Base-by-base conservation (phyloP, 306 rosid genomes). In the Hippophae rhamnoides region DNA sequence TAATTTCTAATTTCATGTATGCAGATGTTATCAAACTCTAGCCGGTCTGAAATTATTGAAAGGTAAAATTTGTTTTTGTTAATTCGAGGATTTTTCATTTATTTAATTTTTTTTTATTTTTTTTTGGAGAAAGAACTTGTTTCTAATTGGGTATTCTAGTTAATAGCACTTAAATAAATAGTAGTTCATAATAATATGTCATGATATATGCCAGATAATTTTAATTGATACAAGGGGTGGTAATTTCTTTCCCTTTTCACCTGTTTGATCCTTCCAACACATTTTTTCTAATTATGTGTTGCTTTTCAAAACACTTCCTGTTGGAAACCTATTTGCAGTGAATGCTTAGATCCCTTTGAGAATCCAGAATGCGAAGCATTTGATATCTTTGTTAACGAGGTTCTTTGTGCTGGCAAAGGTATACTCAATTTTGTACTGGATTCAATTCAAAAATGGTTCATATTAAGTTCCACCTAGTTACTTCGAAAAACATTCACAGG, bases 301-400 rank as follows among this genome's bases (percentile, higher is more conserved):
- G 23, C 5, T 46, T 9, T 9, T 2, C 50, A 13, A 55, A 12
- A 12, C 12, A 11, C 25, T 13, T 41, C 23, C 2, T 5, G 59
- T 40, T 25, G 51, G 41, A 46, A 61, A 51, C 5, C 45, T 26
- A 49, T 64, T 60, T 73, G 64, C 48, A 90, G 98, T 62, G 98
- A 85, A 64, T 90, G 96, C 69, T 56, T 90, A 65, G 98, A 90
- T 69, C 98, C 98, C 31, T 90, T 90, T 57, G 98, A 85, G 55
- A 62, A 61, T 13, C 98, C 96, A 46, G 95, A 90, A 64, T 90
- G 89, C 68, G 96, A 90, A 76, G 98, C 98, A 40, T 80, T 79
- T 67, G 92, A 90, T 78, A 12, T 90, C 57, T 90, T 87, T 44
- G 89, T 90, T 18, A 87, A 90, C 13, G 89, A 85, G 83, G 75